Conservation (phyloP, 2,329 filamentous ascomycete species). For the Trichophyton equinum region DNA sequence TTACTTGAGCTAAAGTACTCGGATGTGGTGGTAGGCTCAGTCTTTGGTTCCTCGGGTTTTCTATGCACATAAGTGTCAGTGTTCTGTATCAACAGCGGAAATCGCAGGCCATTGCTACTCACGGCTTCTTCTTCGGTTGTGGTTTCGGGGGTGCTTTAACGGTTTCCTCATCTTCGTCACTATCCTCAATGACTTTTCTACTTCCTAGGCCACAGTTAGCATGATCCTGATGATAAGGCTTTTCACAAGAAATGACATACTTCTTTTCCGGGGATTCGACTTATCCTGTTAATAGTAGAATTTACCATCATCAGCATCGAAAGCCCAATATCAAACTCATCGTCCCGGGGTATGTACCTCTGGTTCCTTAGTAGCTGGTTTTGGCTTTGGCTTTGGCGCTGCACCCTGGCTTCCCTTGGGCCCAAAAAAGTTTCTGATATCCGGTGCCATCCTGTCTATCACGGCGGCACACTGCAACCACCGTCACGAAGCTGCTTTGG, state of each 20-base stretch:
- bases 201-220: constrained; percentile 23
- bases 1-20: constrained; percentile 46
- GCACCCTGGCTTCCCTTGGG: constrained; percentile 53
- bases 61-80: constrained; percentile 17
- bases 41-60: constrained; percentile 39
- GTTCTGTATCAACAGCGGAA: not conserved
- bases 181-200: constrained; percentile 67
- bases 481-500: not conserved
- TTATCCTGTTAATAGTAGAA: constrained; percentile 16
- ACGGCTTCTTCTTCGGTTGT: constrained; percentile 37
- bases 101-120: constrained; percentile 18
- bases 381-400: constrained; percentile 38
- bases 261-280: constrained; percentile 23
- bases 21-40: constrained; percentile 48
- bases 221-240: not conserved
- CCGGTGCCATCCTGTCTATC: constrained; percentile 52
- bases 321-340: constrained; percentile 4
- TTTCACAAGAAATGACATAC: constrained; percentile 17
- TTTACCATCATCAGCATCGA: not conserved
- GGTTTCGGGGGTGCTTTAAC: constrained; percentile 26
- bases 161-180: constrained; percentile 52
- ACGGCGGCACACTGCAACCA: not conserved
- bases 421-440: constrained; percentile 86
- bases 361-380: constrained; percentile 28
- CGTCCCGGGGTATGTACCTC: constrained; percentile 24